phyloP scores from a whole-genome alignment of 1,284 basidiomycete species.

The Puccinia polysora region DNA sequence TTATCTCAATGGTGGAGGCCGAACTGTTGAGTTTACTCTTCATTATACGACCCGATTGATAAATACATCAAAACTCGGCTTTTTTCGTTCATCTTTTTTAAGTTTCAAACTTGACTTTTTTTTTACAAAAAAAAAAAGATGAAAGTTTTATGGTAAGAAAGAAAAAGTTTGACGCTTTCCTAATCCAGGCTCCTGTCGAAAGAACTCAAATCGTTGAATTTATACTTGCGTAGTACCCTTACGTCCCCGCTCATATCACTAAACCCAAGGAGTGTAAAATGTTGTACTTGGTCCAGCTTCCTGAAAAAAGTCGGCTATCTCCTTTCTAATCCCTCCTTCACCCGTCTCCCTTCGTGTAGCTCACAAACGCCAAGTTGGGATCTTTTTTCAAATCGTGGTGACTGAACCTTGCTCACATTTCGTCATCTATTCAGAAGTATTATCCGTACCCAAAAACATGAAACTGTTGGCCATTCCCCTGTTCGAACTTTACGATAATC shows the following conservation, averaged over 20 bases:
- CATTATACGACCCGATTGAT: neutral
- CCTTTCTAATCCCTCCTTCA: conserved; percentile 38
- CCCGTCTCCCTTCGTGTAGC: too few species aligned
- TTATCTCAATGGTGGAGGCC: conserved; percentile 96
- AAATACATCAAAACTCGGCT: neutral
- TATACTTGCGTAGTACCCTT: conserved; percentile 70
- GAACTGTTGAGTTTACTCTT: conserved; percentile 22
- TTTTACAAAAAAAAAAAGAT: too few species aligned
- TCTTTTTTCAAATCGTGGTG: too few species aligned
- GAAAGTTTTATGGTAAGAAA: conserved; percentile 46
- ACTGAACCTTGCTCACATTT: neutral
- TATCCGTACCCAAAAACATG: conserved; percentile 97
- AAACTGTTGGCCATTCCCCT: conserved; percentile 84
- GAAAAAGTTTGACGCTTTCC: too few species aligned
- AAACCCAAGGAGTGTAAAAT: conserved; percentile 98
- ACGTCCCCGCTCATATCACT: conserved; percentile 90
- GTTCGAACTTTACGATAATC: conserved; percentile 95
- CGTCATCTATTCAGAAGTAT: conserved; percentile 64
- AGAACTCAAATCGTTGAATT: conserved; percentile 23
- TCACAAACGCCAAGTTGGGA: too few species aligned
- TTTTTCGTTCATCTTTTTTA: neutral
- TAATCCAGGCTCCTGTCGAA: neutral
- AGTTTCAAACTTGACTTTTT: too few species aligned
- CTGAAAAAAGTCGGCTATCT: conserved; percentile 71
- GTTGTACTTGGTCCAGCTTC: conserved; percentile 89